Percentiles rank a stretch among this genome's conserved stretches.
Evolutionary conservation across 495 filamentous ascomycete genomes (phyloP).

Genomic region (Hypoxylon trugodes): DNA sequence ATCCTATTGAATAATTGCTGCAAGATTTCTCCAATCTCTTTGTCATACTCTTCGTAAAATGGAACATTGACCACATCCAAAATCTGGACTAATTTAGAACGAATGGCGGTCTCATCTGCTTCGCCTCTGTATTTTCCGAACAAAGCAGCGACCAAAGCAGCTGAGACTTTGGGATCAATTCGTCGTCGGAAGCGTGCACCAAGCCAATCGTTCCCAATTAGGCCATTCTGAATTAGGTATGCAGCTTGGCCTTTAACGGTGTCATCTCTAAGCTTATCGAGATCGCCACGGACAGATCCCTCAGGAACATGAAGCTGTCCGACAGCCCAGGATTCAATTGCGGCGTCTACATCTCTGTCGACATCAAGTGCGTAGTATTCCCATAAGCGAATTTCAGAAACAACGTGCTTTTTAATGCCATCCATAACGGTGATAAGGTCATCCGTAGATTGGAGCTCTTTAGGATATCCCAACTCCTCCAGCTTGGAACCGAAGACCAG

Average conservation of each 20-base stretch:
- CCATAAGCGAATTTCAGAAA: slow-evolving; percentile 83
- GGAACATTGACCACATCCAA: slow-evolving; percentile 87
- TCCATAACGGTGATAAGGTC: slow-evolving; percentile 89
- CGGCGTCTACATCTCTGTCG: slow-evolving; percentile 71
- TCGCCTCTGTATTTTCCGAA: slow-evolving; percentile 72
- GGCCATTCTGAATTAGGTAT: slow-evolving; percentile 62
- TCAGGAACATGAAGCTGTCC: slow-evolving; percentile 60
- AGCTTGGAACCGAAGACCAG: slow-evolving; percentile 79
- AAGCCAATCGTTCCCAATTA: slow-evolving; percentile 73
- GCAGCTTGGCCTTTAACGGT: slow-evolving; percentile 60
- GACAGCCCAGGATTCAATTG: slow-evolving; percentile 74
- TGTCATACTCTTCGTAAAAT: slow-evolving; percentile 90
- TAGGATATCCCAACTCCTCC: slow-evolving; percentile 72
- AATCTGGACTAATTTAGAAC: slow-evolving; percentile 63
- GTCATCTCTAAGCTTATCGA: slow-evolving; percentile 54
- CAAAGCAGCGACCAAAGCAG: slow-evolving; percentile 71
- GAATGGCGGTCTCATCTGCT: slow-evolving; percentile 55
- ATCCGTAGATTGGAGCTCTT: slow-evolving; percentile 70
- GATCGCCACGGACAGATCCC: slow-evolving; percentile 49
- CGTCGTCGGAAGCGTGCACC: slow-evolving; percentile 79
- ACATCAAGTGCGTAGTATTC: slow-evolving; percentile 91
- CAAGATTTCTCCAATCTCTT: slow-evolving; percentile 80
- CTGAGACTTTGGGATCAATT: slow-evolving; percentile 71
- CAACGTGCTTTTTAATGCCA: slow-evolving; percentile 78
- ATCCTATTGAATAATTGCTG: slow-evolving; percentile 93